These are phyloP conservation scores for Pseudogymnoascus pannorum DNA, from an alignment of 2,329 filamentous ascomycete species.

Conservation along the genomic window DNA sequence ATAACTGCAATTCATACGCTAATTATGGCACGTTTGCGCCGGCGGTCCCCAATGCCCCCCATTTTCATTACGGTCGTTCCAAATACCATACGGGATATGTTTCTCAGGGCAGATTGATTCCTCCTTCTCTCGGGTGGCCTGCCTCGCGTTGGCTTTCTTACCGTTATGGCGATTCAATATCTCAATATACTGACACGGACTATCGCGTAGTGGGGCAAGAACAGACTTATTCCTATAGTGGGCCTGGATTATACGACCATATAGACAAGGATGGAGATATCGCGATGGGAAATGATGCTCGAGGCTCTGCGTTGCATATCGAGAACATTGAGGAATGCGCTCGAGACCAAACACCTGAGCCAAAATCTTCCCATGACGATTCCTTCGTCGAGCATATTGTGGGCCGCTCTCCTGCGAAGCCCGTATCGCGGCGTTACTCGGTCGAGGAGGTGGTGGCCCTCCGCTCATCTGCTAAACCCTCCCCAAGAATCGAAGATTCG, in stretches of 20 bases:
- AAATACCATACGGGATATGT: not conserved
- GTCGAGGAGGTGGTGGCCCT: slow-evolving; percentile 27
- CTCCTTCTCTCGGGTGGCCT: slow-evolving; percentile 2
- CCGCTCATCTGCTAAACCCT: slow-evolving; percentile 20
- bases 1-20: slow-evolving; percentile 15
- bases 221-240: slow-evolving; percentile 1
- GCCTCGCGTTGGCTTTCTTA: not conserved
- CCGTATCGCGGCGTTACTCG: not conserved
- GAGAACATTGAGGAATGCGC: not conserved
- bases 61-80: slow-evolving; percentile 1
- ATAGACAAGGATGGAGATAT: not conserved
- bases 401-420: slow-evolving; percentile 18
- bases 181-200: slow-evolving; percentile 7
- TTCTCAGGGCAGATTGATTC: not conserved
- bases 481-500: slow-evolving; percentile 49
- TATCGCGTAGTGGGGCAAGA: slow-evolving; percentile 6
- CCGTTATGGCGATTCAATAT: slow-evolving; percentile 4
- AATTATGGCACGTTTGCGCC: slow-evolving; percentile 9
- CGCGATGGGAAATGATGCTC: not conserved
- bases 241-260: not conserved
- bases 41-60: not conserved
- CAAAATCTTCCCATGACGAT: slow-evolving; percentile 20
- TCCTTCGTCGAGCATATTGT: slow-evolving; percentile 33
- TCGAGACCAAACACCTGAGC: not conserved
- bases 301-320: slow-evolving; percentile 3